A percentile compares a stretch with the other conserved stretches of the same genome.
Conservation (phyloP, 2,329 filamentous ascomycete genomes). For the Sporothrix pallida region DNA sequence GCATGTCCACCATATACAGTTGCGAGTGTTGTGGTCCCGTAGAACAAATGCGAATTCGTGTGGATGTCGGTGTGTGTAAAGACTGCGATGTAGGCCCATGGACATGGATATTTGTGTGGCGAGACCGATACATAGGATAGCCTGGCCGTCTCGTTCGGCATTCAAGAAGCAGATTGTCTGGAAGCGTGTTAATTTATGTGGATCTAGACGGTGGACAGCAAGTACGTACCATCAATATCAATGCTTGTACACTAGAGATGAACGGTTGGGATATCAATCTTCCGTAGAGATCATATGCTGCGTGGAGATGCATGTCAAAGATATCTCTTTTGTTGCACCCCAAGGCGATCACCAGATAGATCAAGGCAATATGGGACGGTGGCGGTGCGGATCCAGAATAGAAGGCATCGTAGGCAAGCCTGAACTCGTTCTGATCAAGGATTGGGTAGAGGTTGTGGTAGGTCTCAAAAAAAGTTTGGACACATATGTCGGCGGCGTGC, state of each 20-base stretch:
- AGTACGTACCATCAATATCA: neutral
- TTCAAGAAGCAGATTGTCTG: neutral
- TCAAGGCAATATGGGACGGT: neutral
- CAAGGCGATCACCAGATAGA: neutral
- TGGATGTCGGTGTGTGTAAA: neutral
- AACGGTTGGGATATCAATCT: neutral
- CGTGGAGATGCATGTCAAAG: neutral
- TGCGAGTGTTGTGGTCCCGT: neutral
- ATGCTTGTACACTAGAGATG: neutral
- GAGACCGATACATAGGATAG: neutral
- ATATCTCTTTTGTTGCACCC: neutral
- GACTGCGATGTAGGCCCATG: neutral
- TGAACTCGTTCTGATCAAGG: neutral
- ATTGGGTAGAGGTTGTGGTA: neutral
- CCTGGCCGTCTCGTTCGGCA: conserved; percentile 1
- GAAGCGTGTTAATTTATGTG: no score
- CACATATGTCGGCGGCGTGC: neutral
- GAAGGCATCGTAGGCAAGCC: neutral
- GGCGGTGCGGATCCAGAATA: neutral
- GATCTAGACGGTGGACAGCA: no score
- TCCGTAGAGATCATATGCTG: neutral
- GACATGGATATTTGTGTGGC: neutral
- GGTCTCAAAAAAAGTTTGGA: neutral
- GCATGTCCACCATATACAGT: neutral
- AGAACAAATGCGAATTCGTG: neutral